These are phyloP conservation scores for Hevea brasiliensis DNA, from an alignment of 345 rosid genomes.

Conservation along the genomic window DNA sequence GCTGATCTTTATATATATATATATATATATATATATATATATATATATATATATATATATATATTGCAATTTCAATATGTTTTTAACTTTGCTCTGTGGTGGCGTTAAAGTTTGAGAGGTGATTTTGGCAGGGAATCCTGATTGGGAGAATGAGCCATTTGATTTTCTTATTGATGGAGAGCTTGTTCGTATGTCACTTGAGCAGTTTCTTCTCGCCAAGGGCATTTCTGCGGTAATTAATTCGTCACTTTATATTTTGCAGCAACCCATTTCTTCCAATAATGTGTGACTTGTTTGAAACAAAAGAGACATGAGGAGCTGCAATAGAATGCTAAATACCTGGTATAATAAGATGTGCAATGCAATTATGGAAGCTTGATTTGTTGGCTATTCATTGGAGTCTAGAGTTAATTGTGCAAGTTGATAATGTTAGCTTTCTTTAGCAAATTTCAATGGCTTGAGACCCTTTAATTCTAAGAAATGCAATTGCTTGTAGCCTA, in stretches of 20 bases:
- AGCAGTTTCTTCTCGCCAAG: constrained; percentile 78
- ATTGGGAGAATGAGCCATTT: constrained; percentile 71
- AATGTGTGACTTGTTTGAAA: not conserved
- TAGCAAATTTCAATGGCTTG: not conserved
- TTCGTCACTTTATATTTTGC: no score
- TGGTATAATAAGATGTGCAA: no score
- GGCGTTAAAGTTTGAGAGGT: no score
- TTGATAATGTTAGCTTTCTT: not conserved
- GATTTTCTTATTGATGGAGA: constrained; percentile 93
- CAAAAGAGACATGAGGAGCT: not conserved
- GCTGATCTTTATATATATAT: no score
- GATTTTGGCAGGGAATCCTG: constrained; percentile 25
- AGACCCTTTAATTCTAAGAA: not conserved
- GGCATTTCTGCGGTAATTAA: constrained; percentile 78
- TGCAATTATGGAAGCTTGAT: no score
- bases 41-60: no score
- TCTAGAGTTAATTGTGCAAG: not conserved
- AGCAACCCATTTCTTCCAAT: no score
- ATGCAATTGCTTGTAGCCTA: no score
- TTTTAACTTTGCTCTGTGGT: no score
- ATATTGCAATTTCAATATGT: no score
- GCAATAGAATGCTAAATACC: not conserved
- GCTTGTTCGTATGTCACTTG: constrained; percentile 85
- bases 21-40: no score
- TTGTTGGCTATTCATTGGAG: no score